phyloP scores from a whole-genome alignment of 163 green algal species.

The Chlamydomonas reinhardtii region DNA sequence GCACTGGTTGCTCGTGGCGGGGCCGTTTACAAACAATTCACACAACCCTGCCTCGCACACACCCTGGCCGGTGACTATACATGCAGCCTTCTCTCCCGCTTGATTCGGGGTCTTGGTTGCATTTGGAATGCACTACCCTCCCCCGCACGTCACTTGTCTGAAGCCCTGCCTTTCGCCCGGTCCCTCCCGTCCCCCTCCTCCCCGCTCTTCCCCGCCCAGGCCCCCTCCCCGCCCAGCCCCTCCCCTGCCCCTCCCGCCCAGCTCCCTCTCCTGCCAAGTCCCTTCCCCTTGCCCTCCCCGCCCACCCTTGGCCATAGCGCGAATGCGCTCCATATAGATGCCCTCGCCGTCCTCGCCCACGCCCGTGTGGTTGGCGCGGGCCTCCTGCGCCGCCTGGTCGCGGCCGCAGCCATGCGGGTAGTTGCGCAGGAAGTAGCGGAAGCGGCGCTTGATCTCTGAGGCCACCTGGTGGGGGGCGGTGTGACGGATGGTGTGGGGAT shows the following conservation, averaged over 20 bases:
- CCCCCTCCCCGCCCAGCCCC: not conserved
- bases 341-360: not conserved
- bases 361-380: conserved; percentile 9
- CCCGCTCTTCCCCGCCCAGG: no score
- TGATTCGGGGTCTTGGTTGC: no score
- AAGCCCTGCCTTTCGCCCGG: no score
- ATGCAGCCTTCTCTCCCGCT: no score
- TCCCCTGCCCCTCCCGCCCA: not conserved
- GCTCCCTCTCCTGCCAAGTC: not conserved
- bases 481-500: no score
- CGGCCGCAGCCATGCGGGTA: conserved; percentile 70
- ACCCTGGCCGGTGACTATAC: no score
- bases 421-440: conserved; percentile 80
- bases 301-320: conserved; percentile 76
- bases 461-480: not conserved
- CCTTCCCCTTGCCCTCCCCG: not conserved
- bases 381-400: not conserved
- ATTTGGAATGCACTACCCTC: no score
- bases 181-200: no score
- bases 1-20: no score
- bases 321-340: conserved; percentile 72
- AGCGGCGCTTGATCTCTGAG: conserved; percentile 63
- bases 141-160: no score
- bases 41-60: no score
- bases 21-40: no score